phyloP scores from a whole-genome alignment of 768 basidiomycete species.

The Amanita pseudoporphyria region DNA sequence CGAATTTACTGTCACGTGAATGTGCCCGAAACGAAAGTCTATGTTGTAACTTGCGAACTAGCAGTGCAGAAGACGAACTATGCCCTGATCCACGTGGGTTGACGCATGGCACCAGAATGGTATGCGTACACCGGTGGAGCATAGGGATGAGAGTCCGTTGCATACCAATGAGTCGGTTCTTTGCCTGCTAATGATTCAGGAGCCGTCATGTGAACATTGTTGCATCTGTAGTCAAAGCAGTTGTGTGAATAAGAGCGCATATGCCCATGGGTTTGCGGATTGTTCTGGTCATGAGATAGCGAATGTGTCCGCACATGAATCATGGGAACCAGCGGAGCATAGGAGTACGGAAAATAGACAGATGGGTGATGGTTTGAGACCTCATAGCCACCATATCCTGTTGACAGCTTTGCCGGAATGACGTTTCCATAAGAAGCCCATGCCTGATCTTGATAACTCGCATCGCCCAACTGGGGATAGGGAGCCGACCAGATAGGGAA shows the following conservation, averaged over 20 bases:
- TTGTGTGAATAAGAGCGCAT: slow-evolving; percentile 53
- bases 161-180: slow-evolving; percentile 35
- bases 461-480: slow-evolving; percentile 25
- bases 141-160: slow-evolving; percentile 29
- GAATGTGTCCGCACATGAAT: slow-evolving; percentile 50
- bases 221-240: slow-evolving; percentile 37
- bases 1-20: slow-evolving; percentile 15
- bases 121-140: slow-evolving; percentile 23
- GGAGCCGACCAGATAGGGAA: slow-evolving; percentile 26
- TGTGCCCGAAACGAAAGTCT: slow-evolving; percentile 8
- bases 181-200: slow-evolving; percentile 25
- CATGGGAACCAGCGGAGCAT: slow-evolving; percentile 24
- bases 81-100: slow-evolving; percentile 31
- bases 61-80: slow-evolving; percentile 19
- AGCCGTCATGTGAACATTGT: slow-evolving; percentile 34
- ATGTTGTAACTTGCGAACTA: slow-evolving; percentile 3
- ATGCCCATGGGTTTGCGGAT: slow-evolving; percentile 36
- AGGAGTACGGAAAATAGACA: slow-evolving; percentile 28
- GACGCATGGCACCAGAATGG: slow-evolving; percentile 1
- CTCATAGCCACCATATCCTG: slow-evolving; percentile 28
- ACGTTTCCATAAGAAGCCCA: slow-evolving; percentile 29
- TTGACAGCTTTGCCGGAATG: slow-evolving; percentile 27
- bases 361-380: slow-evolving; percentile 23
- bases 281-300: slow-evolving; percentile 43
- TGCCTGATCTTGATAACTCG: slow-evolving; percentile 24